Conservation (phyloP, 768 basidiomycete genomes). For the Termitomyces sp. region DNA sequence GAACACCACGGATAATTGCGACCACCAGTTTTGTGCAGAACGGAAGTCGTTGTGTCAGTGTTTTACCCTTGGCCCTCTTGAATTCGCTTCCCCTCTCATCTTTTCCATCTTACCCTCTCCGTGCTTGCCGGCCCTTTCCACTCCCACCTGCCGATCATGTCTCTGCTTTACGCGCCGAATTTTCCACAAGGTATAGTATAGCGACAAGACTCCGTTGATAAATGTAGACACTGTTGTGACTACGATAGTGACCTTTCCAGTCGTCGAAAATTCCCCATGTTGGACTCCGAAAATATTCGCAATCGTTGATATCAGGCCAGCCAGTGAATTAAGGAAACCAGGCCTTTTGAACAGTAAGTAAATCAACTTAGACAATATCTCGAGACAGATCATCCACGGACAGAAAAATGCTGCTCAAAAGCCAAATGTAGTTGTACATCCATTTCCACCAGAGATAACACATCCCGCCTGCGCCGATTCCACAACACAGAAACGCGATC, state of each 20-base stretch:
- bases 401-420: slow-evolving; percentile 53
- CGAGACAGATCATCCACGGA: slow-evolving; percentile 20
- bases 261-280: slow-evolving; percentile 35
- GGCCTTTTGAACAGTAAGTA: slow-evolving; percentile 32
- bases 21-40: background rate
- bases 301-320: slow-evolving; percentile 52
- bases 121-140: slow-evolving; percentile 35
- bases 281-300: slow-evolving; percentile 47
- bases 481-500: slow-evolving; percentile 52
- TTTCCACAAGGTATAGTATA: slow-evolving; percentile 42
- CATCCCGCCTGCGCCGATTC: slow-evolving; percentile 50
- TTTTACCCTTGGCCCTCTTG: background rate
- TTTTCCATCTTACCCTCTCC: slow-evolving; percentile 35
- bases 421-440: slow-evolving; percentile 55
- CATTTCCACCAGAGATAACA: slow-evolving; percentile 57
- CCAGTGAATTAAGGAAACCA: slow-evolving; percentile 50
- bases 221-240: slow-evolving; percentile 36
- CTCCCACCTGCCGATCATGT: slow-evolving; percentile 37
- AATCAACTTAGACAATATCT: background rate
- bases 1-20: too few species aligned
- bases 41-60: background rate
- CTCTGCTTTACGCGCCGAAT: slow-evolving; percentile 36
- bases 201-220: slow-evolving; percentile 35
- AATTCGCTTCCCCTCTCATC: slow-evolving; percentile 14
- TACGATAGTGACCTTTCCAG: slow-evolving; percentile 41